phyloP scores from a whole-genome alignment of 176 grass and related monocot genomes.

The Musa troglodytarum region DNA sequence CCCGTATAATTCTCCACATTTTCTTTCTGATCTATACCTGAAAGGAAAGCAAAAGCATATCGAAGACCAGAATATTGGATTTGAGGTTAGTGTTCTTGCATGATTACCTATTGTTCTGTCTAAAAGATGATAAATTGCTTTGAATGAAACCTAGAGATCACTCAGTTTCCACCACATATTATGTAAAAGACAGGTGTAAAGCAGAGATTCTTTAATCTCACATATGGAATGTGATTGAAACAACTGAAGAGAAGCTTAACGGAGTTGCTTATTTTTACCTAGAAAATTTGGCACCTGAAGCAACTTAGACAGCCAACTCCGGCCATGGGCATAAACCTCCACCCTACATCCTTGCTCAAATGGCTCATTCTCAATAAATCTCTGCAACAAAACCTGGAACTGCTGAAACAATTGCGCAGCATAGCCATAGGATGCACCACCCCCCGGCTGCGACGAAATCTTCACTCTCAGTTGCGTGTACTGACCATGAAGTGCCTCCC shows the following conservation, averaged over 20 bases:
- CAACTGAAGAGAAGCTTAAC: neutral
- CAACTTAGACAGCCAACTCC: constrained; percentile 66
- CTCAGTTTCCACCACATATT: no score
- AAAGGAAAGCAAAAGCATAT: constrained; percentile 8
- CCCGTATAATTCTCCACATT: constrained; percentile 42
- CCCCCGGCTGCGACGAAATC: constrained; percentile 51
- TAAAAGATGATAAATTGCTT: neutral
- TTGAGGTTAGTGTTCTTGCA: neutral
- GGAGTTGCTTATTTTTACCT: constrained; percentile 41
- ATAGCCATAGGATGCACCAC: constrained; percentile 39
- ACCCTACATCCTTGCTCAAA: constrained; percentile 79
- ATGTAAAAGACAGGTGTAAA: no score
- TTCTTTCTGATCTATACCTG: constrained; percentile 44
- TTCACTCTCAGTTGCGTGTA: constrained; percentile 70
- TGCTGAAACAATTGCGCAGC: constrained; percentile 93
- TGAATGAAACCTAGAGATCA: no score
- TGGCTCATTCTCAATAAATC: constrained; percentile 88
- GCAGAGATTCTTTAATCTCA: neutral
- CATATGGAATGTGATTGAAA: neutral
- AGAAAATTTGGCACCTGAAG: constrained; percentile 92
- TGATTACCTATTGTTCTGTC: neutral
- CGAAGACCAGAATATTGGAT: neutral
- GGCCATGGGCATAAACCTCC: constrained; percentile 52
- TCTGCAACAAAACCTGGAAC: constrained; percentile 83
- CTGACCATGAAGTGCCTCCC: constrained; percentile 86